These are phyloP conservation scores for Desmodesmus armatus DNA, from an alignment of 139 green algal genomes.

Conservation along the genomic window DNA sequence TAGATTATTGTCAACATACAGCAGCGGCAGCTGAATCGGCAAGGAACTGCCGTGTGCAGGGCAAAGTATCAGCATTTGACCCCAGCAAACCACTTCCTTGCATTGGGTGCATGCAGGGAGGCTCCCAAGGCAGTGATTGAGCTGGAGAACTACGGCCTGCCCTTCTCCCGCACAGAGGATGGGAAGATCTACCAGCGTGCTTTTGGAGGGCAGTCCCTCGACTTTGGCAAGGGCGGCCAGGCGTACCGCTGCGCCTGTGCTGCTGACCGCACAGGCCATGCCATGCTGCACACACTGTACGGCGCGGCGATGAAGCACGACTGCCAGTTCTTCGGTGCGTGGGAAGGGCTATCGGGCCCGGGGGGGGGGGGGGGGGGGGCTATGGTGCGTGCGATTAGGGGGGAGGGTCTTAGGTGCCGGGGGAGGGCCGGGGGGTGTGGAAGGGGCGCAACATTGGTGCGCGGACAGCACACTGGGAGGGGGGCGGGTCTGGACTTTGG, in stretches of 20 bases:
- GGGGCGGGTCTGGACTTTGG: too few species aligned
- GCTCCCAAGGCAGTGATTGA: slow-evolving; percentile 96
- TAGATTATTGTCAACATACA: too few species aligned
- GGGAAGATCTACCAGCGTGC: slow-evolving; percentile 99
- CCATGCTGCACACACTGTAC: slow-evolving; percentile 99
- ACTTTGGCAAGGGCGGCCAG: slow-evolving; percentile 90
- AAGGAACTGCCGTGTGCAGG: too few species aligned
- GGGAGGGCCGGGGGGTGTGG: too few species aligned
- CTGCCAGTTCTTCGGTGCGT: slow-evolving; percentile 94
- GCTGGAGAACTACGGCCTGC: slow-evolving; percentile 98
- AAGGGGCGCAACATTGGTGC: too few species aligned
- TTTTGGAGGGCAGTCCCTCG: slow-evolving; percentile 96
- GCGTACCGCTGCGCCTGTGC: slow-evolving; percentile 80
- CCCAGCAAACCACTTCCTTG: slow-evolving; percentile 29
- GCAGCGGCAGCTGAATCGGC: too few species aligned
- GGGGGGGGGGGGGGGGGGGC: too few species aligned
- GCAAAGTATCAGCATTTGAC: too few species aligned
- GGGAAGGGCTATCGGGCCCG: too few species aligned
- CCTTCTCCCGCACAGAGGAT: slow-evolving; percentile 98
- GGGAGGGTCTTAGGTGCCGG: too few species aligned
- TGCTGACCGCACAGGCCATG: slow-evolving; percentile 97
- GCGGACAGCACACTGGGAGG: too few species aligned
- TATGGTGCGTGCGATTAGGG: too few species aligned
- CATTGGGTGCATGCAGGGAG: slow-evolving; percentile 88
- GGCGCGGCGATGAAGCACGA: slow-evolving; percentile 96